Base-by-base conservation (phyloP, 2,329 filamentous ascomycete genomes). In the Penicillium sp. region DNA sequence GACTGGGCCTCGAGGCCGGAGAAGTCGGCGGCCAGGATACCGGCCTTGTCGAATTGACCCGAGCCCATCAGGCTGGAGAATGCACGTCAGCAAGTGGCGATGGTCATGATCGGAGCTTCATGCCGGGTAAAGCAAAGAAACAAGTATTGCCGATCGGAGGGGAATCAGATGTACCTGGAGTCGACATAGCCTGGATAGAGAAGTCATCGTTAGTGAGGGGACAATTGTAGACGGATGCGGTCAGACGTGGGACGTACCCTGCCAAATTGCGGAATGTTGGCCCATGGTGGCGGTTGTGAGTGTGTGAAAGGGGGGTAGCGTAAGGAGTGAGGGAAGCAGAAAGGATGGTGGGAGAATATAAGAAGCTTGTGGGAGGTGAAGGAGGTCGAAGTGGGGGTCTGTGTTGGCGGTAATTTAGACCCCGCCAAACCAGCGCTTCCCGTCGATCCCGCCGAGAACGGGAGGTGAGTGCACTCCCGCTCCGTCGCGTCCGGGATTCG, bases 21-120 rank as follows among this genome's bases (percentile, higher is more conserved):
- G 65, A 90, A 89, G 63, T 88, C 88, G 60, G 76, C 77, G 74
- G 88, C 91, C 79, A 94, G 85, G 72, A 96, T 91, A 69, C 89
- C 88, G 66, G 82, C 91, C 78, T 90, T 87, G 78, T 94, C 87
- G 69, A 95, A 76, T 71, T 92, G 86, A 68, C 86, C 86, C 65
- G 81, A 86, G 76, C 81, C 87, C 68, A 95, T 82, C 66, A 96
- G 84, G 82, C 90, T 95, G 69, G 63, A 57, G 54, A 45, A 39
- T 44, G 18, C 24, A 39, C 33, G 42, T 62, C 47, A 62, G 57
- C 30, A 49, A 49, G 56, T 56, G 54, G 44, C 44, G 43, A 46
- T 38, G 11, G 49, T 48, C 35, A 38, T 38, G 18, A 49, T 40
- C 38, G 42, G 35, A 45, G 43, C 27, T 39, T 41, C 46, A 27